Conservation (phyloP, 352 stramenopile genomes). For the Phytophthora ramorum region DNA sequence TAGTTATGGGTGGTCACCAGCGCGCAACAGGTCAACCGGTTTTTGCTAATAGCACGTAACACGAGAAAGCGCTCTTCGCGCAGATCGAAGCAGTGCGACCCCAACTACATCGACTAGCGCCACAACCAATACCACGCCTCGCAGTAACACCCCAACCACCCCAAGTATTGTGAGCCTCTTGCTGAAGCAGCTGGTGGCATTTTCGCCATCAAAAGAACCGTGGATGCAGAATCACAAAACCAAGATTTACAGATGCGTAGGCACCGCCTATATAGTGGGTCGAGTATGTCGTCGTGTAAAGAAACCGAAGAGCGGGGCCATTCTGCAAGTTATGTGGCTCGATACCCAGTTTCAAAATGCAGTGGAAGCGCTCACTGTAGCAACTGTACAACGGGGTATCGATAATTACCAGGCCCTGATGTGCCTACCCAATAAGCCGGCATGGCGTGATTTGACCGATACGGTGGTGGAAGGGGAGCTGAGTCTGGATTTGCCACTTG, state of each 20-base stretch:
- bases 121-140: not conserved
- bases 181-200: slow-evolving; percentile 8
- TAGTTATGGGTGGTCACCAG: not conserved
- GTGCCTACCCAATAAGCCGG: not conserved
- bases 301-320: not conserved
- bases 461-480: not conserved
- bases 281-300: slow-evolving; percentile 6
- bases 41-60: not conserved
- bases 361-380: slow-evolving; percentile 2
- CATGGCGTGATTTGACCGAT: slow-evolving; percentile 13
- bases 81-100: not conserved
- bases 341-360: not conserved
- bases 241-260: slow-evolving; percentile 17
- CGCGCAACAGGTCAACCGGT: not conserved
- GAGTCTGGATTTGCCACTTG: not conserved
- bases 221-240: slow-evolving; percentile 9
- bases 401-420: slow-evolving; percentile 9
- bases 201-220: slow-evolving; percentile 11
- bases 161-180: not conserved
- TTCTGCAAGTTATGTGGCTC: slow-evolving; percentile 6
- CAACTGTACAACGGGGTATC: slow-evolving; percentile 5
- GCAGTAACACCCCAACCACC: not conserved
- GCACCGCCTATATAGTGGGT: slow-evolving; percentile 6
- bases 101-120: not conserved
- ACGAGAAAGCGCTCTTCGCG: not conserved